Evolutionary conservation across 345 rosid species (phyloP).

Genomic region (Camelina hispida): DNA sequence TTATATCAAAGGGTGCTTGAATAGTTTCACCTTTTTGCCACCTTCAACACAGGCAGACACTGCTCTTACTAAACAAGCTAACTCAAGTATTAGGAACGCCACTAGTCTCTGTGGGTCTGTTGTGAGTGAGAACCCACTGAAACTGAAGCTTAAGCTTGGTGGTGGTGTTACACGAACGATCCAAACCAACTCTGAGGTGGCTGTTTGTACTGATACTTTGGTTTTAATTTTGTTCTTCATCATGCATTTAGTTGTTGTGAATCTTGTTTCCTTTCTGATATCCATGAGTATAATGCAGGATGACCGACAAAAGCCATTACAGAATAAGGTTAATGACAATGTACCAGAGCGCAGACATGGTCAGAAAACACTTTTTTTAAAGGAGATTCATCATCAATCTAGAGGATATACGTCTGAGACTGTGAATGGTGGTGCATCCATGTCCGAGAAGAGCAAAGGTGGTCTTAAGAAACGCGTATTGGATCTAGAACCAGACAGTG

Average conservation of each 20-base stretch:
- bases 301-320: constrained; percentile 22
- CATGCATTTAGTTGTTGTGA: neutral
- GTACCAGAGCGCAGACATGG: constrained; percentile 52
- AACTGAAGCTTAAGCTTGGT: constrained; percentile 70
- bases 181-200: constrained; percentile 49
- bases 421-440: constrained; percentile 48
- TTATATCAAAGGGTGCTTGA: constrained; percentile 34
- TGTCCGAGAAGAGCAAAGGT: constrained; percentile 58
- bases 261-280: constrained; percentile 8
- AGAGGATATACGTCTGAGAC: constrained; percentile 43
- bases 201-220: constrained; percentile 27
- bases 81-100: constrained; percentile 30
- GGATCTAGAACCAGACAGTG: constrained; percentile 51
- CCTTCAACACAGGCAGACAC: constrained; percentile 40
- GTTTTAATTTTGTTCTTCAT: neutral
- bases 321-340: constrained; percentile 47
- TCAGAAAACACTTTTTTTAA: constrained; percentile 43
- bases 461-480: constrained; percentile 58
- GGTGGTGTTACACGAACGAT: constrained; percentile 62
- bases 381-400: constrained; percentile 48
- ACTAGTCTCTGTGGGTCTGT: constrained; percentile 40
- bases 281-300: constrained; percentile 44
- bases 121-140: constrained; percentile 59
- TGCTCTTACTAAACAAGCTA: constrained; percentile 47
- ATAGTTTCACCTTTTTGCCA: constrained; percentile 40